phyloP scores from a whole-genome alignment of 345 rosid genomes.

The Ailanthus altissimus region DNA sequence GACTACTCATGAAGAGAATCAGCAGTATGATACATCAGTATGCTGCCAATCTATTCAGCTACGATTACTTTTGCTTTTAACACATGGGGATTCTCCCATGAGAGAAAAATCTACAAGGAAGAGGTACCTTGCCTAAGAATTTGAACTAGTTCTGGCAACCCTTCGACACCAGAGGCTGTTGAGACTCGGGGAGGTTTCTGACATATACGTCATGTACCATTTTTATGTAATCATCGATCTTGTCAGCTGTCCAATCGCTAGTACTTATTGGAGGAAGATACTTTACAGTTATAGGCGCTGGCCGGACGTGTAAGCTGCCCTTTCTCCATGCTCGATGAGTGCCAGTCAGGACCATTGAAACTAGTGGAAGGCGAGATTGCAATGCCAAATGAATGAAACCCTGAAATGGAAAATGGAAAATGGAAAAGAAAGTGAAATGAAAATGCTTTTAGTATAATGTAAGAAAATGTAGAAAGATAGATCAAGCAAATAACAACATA shows the following conservation, averaged over 20 bases:
- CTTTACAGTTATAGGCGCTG: constrained; percentile 48
- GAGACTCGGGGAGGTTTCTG: constrained; percentile 35
- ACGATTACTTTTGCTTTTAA: background rate
- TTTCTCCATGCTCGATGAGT: constrained; percentile 66
- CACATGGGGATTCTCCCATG: background rate
- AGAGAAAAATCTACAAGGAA: background rate
- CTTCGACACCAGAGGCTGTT: constrained; percentile 32
- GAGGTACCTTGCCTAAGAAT: background rate
- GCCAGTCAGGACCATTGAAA: constrained; percentile 51
- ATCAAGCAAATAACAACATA: background rate
- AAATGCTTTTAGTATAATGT: background rate
- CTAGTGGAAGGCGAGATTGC: constrained; percentile 47
- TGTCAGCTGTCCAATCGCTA: constrained; percentile 31
- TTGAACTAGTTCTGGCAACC: background rate
- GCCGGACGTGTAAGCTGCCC: constrained; percentile 52
- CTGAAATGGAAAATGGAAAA: constrained; percentile 31
- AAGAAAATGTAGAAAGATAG: background rate
- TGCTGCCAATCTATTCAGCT: background rate
- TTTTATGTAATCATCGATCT: constrained; percentile 26
- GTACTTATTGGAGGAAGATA: constrained; percentile 52
- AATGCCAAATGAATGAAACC: constrained; percentile 61
- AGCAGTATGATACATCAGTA: background rate
- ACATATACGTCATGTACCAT: constrained; percentile 33
- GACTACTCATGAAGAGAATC: background rate
- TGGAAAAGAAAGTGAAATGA: background rate